Evolutionary conservation across 75 land plant genomes (phyloP), one percentile per base, ranked within the genome.

Genomic region (Azolla pinnata): DNA sequence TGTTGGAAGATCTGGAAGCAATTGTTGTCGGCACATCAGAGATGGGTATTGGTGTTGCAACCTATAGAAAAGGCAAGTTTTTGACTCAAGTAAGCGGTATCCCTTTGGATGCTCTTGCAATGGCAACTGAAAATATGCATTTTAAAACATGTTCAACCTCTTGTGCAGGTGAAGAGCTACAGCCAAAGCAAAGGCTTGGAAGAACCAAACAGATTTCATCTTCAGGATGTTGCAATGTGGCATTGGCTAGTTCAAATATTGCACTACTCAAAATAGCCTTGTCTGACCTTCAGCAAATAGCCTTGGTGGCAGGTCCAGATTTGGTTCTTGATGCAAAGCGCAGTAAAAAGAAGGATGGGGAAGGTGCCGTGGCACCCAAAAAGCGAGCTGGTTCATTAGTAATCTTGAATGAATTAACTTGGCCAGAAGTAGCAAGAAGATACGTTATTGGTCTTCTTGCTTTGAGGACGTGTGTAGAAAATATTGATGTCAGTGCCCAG

Each of bases 361-460:
- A 92, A n/a, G 69, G 33, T 60, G 23, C 55, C 35, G 38, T 42
- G 56, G 27, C 83, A 42, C 24, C 54, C 7, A 80, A 74, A 67
- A 75, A 73, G 40, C 31, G 71, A 49, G 79, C 79, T 61, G 64
- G 69, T 45, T 77, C 65, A 57, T 61, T 67, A 38, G 78, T 85
- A 29, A 82, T 89, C 44, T 51, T 88, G 31, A 92, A 88, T 75
- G 89, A 78, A 59, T 44, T 88, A 34, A 84, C 95, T 32, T 92
- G 97, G 97, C 95, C 88, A 57, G 97, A 92, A 61, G 54, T 92
- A 48, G 95, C 89, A 29, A 72, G 83, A 10, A 65, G 97, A 52
- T 92, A 85, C 51, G 45, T 85, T 31, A 73, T 88, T 62, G 78
- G 84, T 59, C 58, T 80, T 35, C 65, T 73, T 55, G 57, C 75